A percentile compares a stretch with the other conserved stretches of the same genome.
Evolutionary conservation across 768 basidiomycete genomes (phyloP).

Genomic region (Lactifluus echinatus): DNA sequence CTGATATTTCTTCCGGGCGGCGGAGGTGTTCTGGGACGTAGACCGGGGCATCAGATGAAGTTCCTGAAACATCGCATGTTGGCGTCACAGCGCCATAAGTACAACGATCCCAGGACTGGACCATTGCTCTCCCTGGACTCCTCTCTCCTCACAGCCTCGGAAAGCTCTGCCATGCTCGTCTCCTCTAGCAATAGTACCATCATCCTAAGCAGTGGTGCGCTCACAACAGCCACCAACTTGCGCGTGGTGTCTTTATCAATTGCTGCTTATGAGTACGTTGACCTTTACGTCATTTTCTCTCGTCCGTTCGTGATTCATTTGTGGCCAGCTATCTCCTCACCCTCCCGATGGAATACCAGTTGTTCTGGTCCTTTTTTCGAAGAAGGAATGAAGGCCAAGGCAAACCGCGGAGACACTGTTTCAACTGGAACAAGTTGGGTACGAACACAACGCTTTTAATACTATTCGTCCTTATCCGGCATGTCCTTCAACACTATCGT

Average conservation of each 20-base stretch:
- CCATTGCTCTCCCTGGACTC: too few relatives aligned
- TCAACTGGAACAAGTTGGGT: not conserved
- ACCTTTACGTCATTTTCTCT: not conserved
- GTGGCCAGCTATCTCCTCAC: conserved; percentile 10
- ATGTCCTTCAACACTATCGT: not conserved
- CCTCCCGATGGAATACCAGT: conserved; percentile 12
- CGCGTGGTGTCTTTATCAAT: conserved; percentile 6
- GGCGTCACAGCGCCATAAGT: too few relatives aligned
- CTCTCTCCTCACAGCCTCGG: too few relatives aligned
- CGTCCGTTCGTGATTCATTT: not conserved
- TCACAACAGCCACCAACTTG: not conserved
- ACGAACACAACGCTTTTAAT: not conserved
- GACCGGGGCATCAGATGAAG: too few relatives aligned
- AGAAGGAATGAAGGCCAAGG: not conserved
- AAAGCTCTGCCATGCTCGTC: too few relatives aligned
- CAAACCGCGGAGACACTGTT: not conserved
- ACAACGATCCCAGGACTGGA: too few relatives aligned
- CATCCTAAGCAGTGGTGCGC: not conserved
- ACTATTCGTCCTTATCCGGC: conserved; percentile 13
- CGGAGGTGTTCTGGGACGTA: too few relatives aligned
- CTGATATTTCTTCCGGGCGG: too few relatives aligned
- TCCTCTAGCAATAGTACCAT: not conserved
- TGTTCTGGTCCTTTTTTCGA: not conserved
- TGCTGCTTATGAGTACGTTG: conserved; percentile 14
- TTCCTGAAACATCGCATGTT: too few relatives aligned